Evolutionary conservation across 2,329 filamentous ascomycete genomes (phyloP), one percentile per base, ranked within the genome.

Genomic region (Xylariaceae sp.): DNA sequence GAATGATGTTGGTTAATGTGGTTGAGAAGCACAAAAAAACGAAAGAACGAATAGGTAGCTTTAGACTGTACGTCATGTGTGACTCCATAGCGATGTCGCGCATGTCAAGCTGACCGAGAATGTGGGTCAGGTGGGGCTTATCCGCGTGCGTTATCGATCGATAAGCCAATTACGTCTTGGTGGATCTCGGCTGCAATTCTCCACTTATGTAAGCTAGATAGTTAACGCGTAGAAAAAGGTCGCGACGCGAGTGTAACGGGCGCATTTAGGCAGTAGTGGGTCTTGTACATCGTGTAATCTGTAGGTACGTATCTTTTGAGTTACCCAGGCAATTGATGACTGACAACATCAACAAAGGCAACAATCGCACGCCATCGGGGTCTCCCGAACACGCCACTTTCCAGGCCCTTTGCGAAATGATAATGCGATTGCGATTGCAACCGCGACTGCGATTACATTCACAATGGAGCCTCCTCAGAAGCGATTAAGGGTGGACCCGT

Each of bases 401-500:
- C n/a, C 37, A 45, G 0, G 9, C 19, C 19, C 11, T 39, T 30
- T 35, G 11, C 31, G 54, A 50, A 19, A 55, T 55, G 50, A 47
- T 40, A 51, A 44, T 5, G 34, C 4, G 30, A 27, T 30, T 41
- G 45, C 44, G 34, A 47, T 51, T 29, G 4, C 47, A 50, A 27
- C 34, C n/a, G 6, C 19, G 19, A 19, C 19, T 19, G 19, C 19
- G 19, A 19, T 19, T 19, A 19, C 41, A 34, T 29, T 7, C 37
- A 59, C 40, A 48, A 86, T 86, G 82, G 80, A 84, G 61, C 78
- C 77, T 34, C 76, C 78, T 12, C 64, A 73, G 47, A 90, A 90
- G 70, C 78, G 83, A 66, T 75, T 79, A 59, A 81, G 81, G 63
- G 70, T 83, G n/a, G 73, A 74, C 67, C 67, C 70, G 60, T 68